Evolutionary conservation across 2,329 filamentous ascomycete genomes (phyloP).

Genomic region (Botrytis byssoidea): DNA sequence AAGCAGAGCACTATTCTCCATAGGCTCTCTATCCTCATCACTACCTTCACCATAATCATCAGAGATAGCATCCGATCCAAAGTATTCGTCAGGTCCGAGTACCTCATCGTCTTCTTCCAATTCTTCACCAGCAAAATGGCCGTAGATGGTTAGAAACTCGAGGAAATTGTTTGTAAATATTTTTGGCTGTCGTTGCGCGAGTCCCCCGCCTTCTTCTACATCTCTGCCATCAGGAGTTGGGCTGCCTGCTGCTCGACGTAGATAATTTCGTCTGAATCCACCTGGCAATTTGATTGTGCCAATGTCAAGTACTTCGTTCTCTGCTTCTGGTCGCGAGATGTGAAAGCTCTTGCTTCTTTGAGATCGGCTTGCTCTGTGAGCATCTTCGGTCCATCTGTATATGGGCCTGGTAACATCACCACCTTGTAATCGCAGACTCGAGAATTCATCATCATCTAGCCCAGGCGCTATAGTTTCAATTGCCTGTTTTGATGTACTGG

Average conservation of each 20-base stretch:
- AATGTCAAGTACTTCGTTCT: slow-evolving; percentile 80
- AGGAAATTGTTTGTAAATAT: slow-evolving; percentile 90
- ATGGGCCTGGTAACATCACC: slow-evolving; percentile 94
- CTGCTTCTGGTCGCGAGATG: slow-evolving; percentile 71
- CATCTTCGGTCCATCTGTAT: slow-evolving; percentile 94
- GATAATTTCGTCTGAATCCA: slow-evolving; percentile 86
- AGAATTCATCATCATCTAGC: slow-evolving; percentile 77
- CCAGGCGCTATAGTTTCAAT: slow-evolving; percentile 38
- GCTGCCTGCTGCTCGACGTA: slow-evolving; percentile 72
- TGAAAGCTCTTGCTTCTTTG: slow-evolving; percentile 88
- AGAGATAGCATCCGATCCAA: slow-evolving; percentile 70
- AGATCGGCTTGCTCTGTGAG: slow-evolving; percentile 60
- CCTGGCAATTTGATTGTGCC: slow-evolving; percentile 89
- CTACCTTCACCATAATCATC: slow-evolving; percentile 55
- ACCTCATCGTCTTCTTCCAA: slow-evolving; percentile 95
- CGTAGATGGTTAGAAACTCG: slow-evolving; percentile 92
- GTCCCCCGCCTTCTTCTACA: slow-evolving; percentile 40
- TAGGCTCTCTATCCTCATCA: slow-evolving; percentile 72
- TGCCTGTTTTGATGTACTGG: slow-evolving; percentile 38
- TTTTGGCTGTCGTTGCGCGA: slow-evolving; percentile 47
- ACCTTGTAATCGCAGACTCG: slow-evolving; percentile 86
- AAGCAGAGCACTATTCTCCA: slow-evolving; percentile 83
- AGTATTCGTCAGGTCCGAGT: slow-evolving; percentile 84
- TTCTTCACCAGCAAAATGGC: slow-evolving; percentile 96
- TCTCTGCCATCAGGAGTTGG: slow-evolving; percentile 48